Evolutionary conservation across 2,329 filamentous ascomycete genomes (phyloP).

Genomic region (Fusarium heterosporum): DNA sequence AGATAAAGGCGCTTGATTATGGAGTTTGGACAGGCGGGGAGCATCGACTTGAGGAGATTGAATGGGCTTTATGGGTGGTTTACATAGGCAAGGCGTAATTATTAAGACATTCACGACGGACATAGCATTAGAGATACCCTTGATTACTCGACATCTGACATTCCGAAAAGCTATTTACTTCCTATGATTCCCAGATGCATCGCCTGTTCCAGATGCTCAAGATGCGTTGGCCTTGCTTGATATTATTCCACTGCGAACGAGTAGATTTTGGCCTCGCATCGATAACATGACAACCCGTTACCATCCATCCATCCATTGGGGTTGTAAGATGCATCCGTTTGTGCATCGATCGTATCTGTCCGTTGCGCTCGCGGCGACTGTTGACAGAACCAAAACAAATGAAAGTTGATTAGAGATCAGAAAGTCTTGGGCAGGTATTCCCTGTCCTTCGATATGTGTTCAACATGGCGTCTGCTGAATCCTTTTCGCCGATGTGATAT

Average conservation of each 20-base stretch:
- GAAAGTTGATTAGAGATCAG: background rate
- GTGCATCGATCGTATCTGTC: background rate
- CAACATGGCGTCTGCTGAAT: background rate
- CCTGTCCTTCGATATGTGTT: background rate
- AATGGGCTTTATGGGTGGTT: background rate
- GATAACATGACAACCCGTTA: background rate
- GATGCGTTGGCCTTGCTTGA: background rate
- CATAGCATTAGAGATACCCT: constrained; percentile 41
- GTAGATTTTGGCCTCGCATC: background rate
- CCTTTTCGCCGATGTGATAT: background rate
- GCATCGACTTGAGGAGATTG: background rate
- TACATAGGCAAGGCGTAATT: constrained; percentile 13
- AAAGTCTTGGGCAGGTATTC: background rate
- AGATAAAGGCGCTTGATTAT: background rate
- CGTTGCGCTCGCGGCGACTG: background rate
- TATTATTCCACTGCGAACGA: background rate
- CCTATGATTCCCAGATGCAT: background rate
- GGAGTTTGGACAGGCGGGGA: constrained; percentile 1
- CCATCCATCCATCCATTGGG: background rate
- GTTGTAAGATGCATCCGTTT: background rate
- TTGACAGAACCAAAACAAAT: background rate
- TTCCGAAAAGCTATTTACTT: constrained; percentile 8
- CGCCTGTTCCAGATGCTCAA: background rate
- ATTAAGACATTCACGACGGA: constrained; percentile 23
- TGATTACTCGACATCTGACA: constrained; percentile 5